Conservation (phyloP, 495 filamentous ascomycete genomes). For the Neurospora sp. region DNA sequence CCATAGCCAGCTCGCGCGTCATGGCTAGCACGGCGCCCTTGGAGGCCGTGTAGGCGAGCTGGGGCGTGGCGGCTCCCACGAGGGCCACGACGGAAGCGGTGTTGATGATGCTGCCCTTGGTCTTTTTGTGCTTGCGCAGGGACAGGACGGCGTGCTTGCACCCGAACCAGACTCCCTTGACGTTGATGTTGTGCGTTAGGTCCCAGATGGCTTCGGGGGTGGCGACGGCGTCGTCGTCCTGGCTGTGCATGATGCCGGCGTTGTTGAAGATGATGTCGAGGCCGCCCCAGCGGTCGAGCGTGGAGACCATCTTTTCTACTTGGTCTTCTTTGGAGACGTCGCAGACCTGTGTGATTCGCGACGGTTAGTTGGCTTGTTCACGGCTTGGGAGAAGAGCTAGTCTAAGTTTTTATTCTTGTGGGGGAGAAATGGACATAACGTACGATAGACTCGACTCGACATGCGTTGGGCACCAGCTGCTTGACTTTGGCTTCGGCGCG, state of each 20-base stretch:
- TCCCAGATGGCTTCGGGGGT: conserved; percentile 94
- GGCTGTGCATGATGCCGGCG: conserved; percentile 91
- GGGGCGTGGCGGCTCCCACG: conserved; percentile 87
- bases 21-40: conserved; percentile 90
- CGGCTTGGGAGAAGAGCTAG: too few relatives aligned
- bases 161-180: conserved; percentile 97
- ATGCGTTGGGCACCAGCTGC: conserved; percentile 53
- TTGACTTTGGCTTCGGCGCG: conserved; percentile 56
- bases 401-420: too few relatives aligned
- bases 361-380: neutral
- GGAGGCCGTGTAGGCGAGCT: conserved; percentile 88
- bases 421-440: too few relatives aligned
- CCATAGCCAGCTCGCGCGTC: conserved; percentile 72
- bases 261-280: conserved; percentile 97
- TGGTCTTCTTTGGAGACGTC: conserved; percentile 63
- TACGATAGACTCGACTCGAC: conserved; percentile 49
- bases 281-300: conserved; percentile 77
- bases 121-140: conserved; percentile 72
- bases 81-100: conserved; percentile 89
- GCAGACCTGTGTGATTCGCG: conserved; percentile 29
- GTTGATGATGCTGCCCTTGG: conserved; percentile 77
- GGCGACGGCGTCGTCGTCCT: conserved; percentile 75
- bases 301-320: conserved; percentile 60
- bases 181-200: conserved; percentile 86
- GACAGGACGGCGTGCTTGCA: conserved; percentile 84